Percentiles rank a stretch among this genome's conserved stretches.
Evolutionary conservation across 371 early-diverging fungal genomes (phyloP).

Genomic region (Rhizopus sp.): DNA sequence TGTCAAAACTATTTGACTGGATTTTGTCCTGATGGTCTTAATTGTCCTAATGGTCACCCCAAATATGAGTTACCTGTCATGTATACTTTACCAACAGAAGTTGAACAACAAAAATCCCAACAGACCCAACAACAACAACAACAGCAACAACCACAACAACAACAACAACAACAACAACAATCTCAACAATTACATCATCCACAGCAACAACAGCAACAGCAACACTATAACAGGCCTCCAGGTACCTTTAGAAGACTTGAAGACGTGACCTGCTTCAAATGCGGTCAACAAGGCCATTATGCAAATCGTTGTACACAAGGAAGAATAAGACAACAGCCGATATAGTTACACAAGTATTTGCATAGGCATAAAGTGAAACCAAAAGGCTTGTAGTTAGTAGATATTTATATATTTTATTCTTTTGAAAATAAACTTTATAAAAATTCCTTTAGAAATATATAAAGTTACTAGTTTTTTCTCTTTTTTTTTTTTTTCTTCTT

Average conservation of each 20-base stretch:
- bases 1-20: conserved; percentile 97
- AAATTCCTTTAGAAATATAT: too few species aligned
- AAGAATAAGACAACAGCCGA: conserved; percentile 18
- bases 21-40: conserved; percentile 96
- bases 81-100: conserved; percentile 19
- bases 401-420: too few species aligned
- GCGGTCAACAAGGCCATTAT: conserved; percentile 74
- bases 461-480: not conserved
- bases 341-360: not conserved
- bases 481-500: not conserved
- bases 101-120: conserved; percentile 7
- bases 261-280: conserved; percentile 83
- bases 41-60: conserved; percentile 95
- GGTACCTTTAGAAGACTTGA: conserved; percentile 56
- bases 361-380: not conserved
- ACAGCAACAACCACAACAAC: conserved; percentile 18
- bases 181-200: conserved; percentile 16
- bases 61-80: conserved; percentile 65
- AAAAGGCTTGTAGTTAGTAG: not conserved
- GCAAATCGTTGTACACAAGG: conserved; percentile 69
- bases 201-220: conserved; percentile 15
- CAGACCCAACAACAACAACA: conserved; percentile 21
- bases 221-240: conserved; percentile 25
- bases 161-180: conserved; percentile 19
- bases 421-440: too few species aligned